phyloP scores from a whole-genome alignment of 805 yeast genomes.

The Pichia deserticola region DNA sequence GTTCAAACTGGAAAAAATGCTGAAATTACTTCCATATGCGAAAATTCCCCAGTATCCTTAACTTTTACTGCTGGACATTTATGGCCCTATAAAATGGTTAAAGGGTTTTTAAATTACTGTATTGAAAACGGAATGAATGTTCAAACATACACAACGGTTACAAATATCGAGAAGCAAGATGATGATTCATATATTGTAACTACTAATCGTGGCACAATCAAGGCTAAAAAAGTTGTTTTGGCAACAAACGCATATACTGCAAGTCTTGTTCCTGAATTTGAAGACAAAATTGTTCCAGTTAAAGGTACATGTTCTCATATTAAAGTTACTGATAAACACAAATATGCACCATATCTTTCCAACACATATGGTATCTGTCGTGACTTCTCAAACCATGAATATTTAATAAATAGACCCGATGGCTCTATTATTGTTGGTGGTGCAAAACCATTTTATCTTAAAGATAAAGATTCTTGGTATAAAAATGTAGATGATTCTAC shows the following conservation, averaged over 20 bases:
- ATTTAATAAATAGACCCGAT: slow-evolving; percentile 30
- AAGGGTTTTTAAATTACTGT: slow-evolving; percentile 28
- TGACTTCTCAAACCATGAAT: slow-evolving; percentile 15
- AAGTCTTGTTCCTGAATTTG: slow-evolving; percentile 16
- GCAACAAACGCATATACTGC: slow-evolving; percentile 29
- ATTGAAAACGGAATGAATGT: slow-evolving; percentile 32
- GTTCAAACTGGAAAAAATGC: slow-evolving; percentile 29
- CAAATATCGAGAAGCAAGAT: slow-evolving; percentile 14
- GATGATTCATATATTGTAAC: slow-evolving; percentile 25
- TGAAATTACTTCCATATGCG: slow-evolving; percentile 22
- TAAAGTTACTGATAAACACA: slow-evolving; percentile 4
- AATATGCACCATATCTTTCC: slow-evolving; percentile 26
- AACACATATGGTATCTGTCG: slow-evolving; percentile 27
- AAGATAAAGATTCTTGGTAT: slow-evolving; percentile 11
- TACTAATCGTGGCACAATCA: slow-evolving; percentile 18
- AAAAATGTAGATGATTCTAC: slow-evolving; percentile 30
- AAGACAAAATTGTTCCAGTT: slow-evolving; percentile 27
- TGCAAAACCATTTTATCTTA: slow-evolving; percentile 8
- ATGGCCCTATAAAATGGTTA: slow-evolving; percentile 39
- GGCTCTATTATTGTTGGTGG: slow-evolving; percentile 33
- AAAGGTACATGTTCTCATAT: slow-evolving; percentile 29
- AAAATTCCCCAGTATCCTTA: slow-evolving; percentile 25
- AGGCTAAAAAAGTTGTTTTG: slow-evolving; percentile 28
- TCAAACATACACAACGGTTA: slow-evolving; percentile 34
- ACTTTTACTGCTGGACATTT: slow-evolving; percentile 36